Evolutionary conservation across 306 rosid genomes (phyloP), one percentile per base, ranked within the genome.

Genomic region (Vigna nakashimae): DNA sequence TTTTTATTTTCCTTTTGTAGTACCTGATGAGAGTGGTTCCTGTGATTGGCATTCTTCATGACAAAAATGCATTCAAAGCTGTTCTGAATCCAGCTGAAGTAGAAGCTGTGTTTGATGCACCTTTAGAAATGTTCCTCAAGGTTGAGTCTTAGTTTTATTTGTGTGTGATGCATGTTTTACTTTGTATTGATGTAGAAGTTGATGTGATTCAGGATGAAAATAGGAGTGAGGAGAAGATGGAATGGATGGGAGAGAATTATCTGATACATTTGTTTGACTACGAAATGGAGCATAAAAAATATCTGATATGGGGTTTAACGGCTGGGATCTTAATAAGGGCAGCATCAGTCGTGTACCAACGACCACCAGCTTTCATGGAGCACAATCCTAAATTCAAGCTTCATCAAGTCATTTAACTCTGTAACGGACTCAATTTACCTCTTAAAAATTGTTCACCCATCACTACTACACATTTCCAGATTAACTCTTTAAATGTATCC

Each of bases 91-190:
- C 97, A 16, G 91, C 76, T 34, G 98, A 95, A 84, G 98, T 95
- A 74, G 98, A 95, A 77, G 81, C 93, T 10, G 78, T 95, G 69
- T 95, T 95, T 80, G 98, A 95, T 64, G 98, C 93, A 57, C 97
- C 98, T 14, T 78, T 95, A 66, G 98, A 95, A 78, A 95, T 95
- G 98, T 95, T 95, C 83, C 87, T 95, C 84, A 92, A 89, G 97
- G 98, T 95, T 9, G 68, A 43, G 38, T 34, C 58, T 70, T 52
- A 60, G 10, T 51, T 51, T 16, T 51, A 51, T 16, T 50, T 50
- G 20, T 16, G 0, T 6, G 7, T 40, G 0, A 5, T 50, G 7
- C n/a, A 18, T 45, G 46, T 42, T 42, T 9, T 28, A 40, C 3
- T 40, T 53, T 63, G 17, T 34, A 16, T 55, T 79, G 8, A 36